Percentiles rank a stretch among this genome's conserved stretches.
Evolutionary conservation across 2,329 filamentous ascomycete genomes (phyloP).

Genomic region (Aspergillus flavus): DNA sequence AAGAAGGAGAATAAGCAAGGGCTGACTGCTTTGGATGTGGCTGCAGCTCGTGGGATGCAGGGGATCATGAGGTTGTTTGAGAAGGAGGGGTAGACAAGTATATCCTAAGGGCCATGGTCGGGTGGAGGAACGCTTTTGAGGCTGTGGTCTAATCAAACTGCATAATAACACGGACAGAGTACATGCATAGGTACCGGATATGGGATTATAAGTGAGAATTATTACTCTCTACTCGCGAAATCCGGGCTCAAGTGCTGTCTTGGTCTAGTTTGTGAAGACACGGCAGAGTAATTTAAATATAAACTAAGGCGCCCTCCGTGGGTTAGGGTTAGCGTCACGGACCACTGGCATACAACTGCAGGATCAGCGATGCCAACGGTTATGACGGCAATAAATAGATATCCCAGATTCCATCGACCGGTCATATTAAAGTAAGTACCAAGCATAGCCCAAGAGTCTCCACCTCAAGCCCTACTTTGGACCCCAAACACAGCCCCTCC

Average conservation of each 20-base stretch:
- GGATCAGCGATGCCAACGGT: background rate
- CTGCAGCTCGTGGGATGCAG: background rate
- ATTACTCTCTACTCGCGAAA: too few species aligned
- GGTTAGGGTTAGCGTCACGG: too few species aligned
- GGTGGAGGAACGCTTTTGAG: background rate
- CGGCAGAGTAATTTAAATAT: too few species aligned
- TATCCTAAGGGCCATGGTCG: background rate
- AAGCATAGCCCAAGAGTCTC: background rate
- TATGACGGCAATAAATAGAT: background rate
- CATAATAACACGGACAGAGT: too few species aligned
- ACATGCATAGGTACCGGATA: too few species aligned
- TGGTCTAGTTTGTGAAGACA: too few species aligned
- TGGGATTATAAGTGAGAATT: too few species aligned
- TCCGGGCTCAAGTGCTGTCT: too few species aligned
- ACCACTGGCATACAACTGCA: background rate
- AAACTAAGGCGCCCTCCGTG: too few species aligned
- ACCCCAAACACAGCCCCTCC: background rate
- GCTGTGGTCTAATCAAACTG: background rate
- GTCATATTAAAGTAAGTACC: background rate
- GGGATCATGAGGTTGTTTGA: background rate
- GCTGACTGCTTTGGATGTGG: constrained; percentile 4
- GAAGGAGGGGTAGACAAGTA: background rate
- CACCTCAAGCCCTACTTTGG: background rate
- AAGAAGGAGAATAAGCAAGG: constrained; percentile 15
- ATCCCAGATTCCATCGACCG: background rate